Evolutionary conservation across 305 asterid species (phyloP), one percentile per base, ranked within the genome.

Genomic region (Ajuga reptans): DNA sequence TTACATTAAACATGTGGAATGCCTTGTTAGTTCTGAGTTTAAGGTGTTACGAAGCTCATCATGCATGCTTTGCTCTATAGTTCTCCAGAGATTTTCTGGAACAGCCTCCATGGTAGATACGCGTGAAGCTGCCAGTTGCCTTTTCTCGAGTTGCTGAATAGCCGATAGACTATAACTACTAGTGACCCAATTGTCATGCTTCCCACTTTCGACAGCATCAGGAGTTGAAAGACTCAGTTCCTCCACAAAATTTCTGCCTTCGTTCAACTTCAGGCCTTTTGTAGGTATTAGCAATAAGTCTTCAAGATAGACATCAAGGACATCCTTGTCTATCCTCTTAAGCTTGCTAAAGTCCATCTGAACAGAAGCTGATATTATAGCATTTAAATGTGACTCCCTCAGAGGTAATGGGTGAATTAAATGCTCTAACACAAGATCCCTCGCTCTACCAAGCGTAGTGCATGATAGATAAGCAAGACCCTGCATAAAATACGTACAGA

Each of bases 311-410:
- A 68, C 67, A 69, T 57, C 71, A 61, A 84, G 36, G 24, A 65
- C 75, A 72, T 83, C 79, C 42, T 33, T 57, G n/a, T 74, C 81
- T 24, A 72, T 53, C 67, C 80, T 68, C 42, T 54, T 78, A 76
- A 59, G 81, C 68, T 55, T 72, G 67, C 75, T 77, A 68, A 74
- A 21, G 70, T 91, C 95, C 83, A 81, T 80, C 86, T 87, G 87
- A 64, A 84, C 75, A 12, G 77, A 68, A 16, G 96, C 89, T 39
- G 73, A 45, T 14, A 84, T 14, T 47, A 79, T 21, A 76, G 90
- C 88, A 78, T 79, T 87, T 8, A 91, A 80, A 75, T 85, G 90
- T n/a, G 82, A 61, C 45, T 87, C 96, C 58, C 95, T 84, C 74
- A 87, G 45, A 6, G 96, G 90, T 21, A 87, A 74, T 4, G 90